Base-by-base conservation (phyloP, 2,329 filamentous ascomycete species). In the Cladosporium phlei region DNA sequence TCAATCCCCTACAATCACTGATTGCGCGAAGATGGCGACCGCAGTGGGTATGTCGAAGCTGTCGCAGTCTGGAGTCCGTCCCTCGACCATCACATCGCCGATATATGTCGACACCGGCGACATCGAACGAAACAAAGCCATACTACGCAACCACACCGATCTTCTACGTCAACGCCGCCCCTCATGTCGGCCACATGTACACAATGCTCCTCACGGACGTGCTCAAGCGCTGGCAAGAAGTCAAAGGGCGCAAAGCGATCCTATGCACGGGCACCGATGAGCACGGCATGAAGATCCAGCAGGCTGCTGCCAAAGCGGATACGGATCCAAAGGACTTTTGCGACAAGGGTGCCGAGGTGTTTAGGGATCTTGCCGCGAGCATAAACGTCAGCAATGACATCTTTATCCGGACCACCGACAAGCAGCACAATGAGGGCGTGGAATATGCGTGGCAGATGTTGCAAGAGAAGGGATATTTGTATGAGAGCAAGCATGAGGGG, bases 151-250 rank as follows among this genome's bases (percentile, higher is more conserved):
- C 93, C 4, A 94, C 89, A 7, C 93, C 93, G 2, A 98, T 98
- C 49, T 98, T 97, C 73, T 98, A 98, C 68, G 93, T 98, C 71
- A 98, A 98, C 78, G 88, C 90, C 46, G 89, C 88, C 35, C 93
- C 93, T 40, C 93, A 98, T 71, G 81, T 97, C 53, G 93, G 93
- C 34, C 93, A 98, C 68, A 75, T 98, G 50, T 97, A 95, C 66
- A 88, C 86, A 32, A 90, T 97, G 81, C 76, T 97, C 59, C 77
- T 98, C 34, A 77, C 88, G 53, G 93, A 98, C 67, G 83, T 95
- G 44, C 71, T 95, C 56, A 98, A 97, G 69, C 79, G 93, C 69
- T 98, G 89, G 88, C 81, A 94, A 63, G 72, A 80, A 24, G 75
- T 98, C 42, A 80, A 84, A 50, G 87, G 87, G 28, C 71, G 80